Evolutionary conservation across 179 eudicot genomes (phyloP).

Genomic region (Amaranthus tricolor): DNA sequence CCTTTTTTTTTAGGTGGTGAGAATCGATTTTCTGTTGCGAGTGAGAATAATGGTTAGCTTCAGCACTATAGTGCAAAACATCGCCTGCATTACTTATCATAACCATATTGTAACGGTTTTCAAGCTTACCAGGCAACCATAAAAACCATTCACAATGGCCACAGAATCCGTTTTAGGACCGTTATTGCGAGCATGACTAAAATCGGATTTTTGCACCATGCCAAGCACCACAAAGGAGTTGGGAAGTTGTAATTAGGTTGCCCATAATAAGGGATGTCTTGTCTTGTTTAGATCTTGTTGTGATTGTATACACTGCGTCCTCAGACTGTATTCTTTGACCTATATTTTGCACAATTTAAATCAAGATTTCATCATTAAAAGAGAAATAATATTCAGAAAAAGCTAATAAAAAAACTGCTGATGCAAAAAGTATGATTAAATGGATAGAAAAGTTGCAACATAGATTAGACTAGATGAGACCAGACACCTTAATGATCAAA

Average conservation of each 20-base stretch:
- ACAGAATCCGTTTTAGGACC: no score
- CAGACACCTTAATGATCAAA: conserved; percentile 15
- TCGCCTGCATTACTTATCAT: no score
- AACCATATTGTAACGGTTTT: no score
- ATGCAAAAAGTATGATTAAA: conserved; percentile 19
- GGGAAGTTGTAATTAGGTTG: conserved; percentile 6
- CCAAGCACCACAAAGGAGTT: background rate
- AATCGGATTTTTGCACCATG: no score
- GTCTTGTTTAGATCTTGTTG: conserved; percentile 39
- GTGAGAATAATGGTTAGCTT: conserved; percentile 35
- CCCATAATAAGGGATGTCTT: conserved; percentile 27
- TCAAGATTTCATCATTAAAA: background rate
- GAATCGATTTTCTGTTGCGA: background rate
- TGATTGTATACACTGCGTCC: conserved; percentile 68
- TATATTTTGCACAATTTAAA: conserved; percentile 22
- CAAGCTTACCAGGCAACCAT: no score
- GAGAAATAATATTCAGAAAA: background rate
- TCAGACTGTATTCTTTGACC: conserved; percentile 65
- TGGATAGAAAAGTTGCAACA: conserved; percentile 9
- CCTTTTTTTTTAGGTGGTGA: no score
- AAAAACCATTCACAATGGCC: no score
- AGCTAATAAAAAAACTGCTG: background rate
- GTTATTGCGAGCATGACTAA: no score
- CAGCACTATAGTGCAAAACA: conserved; percentile 12
- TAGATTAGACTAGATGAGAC: background rate